Percentiles rank a stretch among this genome's conserved stretches.
These are phyloP conservation scores for Linaria vulgaris DNA, from an alignment of 257 asterid genomes.

Conservation along the genomic window DNA sequence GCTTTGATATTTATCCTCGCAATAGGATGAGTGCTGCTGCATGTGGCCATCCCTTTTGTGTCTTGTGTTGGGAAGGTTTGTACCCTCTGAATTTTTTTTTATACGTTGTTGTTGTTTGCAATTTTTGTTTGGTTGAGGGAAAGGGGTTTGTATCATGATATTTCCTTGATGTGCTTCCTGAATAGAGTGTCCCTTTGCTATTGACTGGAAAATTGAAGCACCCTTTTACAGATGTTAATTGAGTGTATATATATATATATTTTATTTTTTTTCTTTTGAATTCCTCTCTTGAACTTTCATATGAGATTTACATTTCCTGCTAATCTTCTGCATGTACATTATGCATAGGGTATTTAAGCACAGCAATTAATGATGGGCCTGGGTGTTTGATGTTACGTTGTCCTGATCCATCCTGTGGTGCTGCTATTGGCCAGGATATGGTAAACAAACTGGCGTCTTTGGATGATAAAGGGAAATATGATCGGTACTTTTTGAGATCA, in stretches of 20 bases:
- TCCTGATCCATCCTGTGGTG: slow-evolving; percentile 87
- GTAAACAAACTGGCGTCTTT: slow-evolving; percentile 51
- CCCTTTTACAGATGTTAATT: not conserved
- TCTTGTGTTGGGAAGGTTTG: slow-evolving; percentile 81
- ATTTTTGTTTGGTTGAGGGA: slow-evolving; percentile 13
- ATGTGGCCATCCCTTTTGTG: slow-evolving; percentile 84
- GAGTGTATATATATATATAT: too few species aligned
- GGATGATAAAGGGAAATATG: slow-evolving; percentile 64
- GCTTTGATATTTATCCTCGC: slow-evolving; percentile 63
- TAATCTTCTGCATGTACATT: slow-evolving; percentile 28
- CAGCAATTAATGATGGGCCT: slow-evolving; percentile 82
- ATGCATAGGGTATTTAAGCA: slow-evolving; percentile 60
- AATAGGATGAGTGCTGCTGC: slow-evolving; percentile 62
- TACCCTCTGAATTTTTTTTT: slow-evolving; percentile 10
- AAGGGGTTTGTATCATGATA: not conserved
- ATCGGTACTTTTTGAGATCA: slow-evolving; percentile 66
- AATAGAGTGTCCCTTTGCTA: not conserved
- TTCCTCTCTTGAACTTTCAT: not conserved
- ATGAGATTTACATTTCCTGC: not conserved
- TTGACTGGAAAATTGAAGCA: not conserved
- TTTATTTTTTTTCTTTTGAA: not conserved
- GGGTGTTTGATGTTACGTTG: slow-evolving; percentile 89
- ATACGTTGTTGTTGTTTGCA: slow-evolving; percentile 5
- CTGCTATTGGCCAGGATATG: slow-evolving; percentile 84
- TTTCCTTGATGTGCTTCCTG: not conserved